Conservation (phyloP, 441 rosid genomes). For the Francoa sonchifolia region DNA sequence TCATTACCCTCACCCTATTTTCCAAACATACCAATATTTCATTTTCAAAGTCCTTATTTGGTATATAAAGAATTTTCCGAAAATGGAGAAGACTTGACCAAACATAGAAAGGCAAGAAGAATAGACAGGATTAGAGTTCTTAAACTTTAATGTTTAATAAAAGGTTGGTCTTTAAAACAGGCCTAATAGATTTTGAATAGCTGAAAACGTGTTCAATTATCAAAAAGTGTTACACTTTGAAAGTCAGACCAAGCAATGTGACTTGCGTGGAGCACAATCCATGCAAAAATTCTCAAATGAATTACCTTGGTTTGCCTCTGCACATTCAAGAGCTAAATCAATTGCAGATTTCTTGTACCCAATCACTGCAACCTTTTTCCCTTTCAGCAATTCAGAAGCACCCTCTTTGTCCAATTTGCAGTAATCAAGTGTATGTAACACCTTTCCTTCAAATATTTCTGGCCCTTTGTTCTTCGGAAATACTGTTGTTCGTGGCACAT, state of each 20-base stretch:
- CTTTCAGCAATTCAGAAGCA: conserved; percentile 36
- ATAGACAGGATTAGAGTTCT: no score
- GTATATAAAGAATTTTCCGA: no score
- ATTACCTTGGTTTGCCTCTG: conserved; percentile 72
- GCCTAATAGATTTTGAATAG: no score
- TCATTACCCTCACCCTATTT: no score
- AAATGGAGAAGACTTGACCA: no score
- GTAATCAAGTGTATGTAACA: conserved; percentile 61
- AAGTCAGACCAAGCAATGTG: background rate
- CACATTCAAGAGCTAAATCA: conserved; percentile 82
- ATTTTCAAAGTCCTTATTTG: no score
- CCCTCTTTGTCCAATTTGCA: conserved; percentile 63
- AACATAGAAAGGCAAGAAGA: no score
- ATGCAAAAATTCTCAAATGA: background rate
- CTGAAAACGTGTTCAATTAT: no score
- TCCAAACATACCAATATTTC: no score
- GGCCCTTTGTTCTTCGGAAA: conserved; percentile 52
- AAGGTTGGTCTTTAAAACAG: no score
- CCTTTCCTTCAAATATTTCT: conserved; percentile 50
- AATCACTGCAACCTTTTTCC: conserved; percentile 52
- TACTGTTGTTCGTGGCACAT: conserved; percentile 43
- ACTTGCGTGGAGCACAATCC: no score
- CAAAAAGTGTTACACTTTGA: background rate
- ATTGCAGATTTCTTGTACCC: conserved; percentile 88
- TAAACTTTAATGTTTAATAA: no score